A percentile compares a stretch with the other conserved stretches of the same genome.
phyloP scores from a whole-genome alignment of 2,329 filamentous ascomycete species.

The Colletotrichum neosansevieriae region DNA sequence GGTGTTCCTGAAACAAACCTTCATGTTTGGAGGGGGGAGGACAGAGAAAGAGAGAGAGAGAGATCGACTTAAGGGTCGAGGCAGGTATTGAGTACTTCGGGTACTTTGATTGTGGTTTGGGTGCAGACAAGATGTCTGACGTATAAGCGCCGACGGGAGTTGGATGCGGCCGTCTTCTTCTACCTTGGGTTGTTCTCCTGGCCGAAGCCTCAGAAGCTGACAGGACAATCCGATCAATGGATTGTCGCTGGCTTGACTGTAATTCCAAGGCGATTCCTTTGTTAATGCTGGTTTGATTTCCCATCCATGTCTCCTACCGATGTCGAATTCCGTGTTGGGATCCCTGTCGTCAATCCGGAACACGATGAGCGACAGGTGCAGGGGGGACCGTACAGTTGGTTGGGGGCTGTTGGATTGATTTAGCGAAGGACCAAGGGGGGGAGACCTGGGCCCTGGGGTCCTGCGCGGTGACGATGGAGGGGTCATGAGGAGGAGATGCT shows the following conservation, averaged over 20 bases:
- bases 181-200: background rate
- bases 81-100: constrained; percentile 17
- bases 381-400: constrained; percentile 30
- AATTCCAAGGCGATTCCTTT: background rate
- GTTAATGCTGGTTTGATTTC: background rate
- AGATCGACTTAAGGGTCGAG: constrained; percentile 13
- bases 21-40: constrained; percentile 22
- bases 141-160: constrained; percentile 18
- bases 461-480: background rate
- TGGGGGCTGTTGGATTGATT: constrained; percentile 1
- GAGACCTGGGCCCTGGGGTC: background rate
- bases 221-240: constrained; percentile 17
- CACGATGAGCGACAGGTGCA: constrained; percentile 34
- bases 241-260: background rate
- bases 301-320: constrained; percentile 15
- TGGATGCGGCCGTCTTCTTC: constrained; percentile 9
- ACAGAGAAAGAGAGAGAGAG: background rate
- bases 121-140: constrained; percentile 2
- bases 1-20: constrained; percentile 41
- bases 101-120: background rate
- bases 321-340: constrained; percentile 19
- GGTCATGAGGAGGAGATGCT: constrained; percentile 1
- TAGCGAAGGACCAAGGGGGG: constrained; percentile 1
- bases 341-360: constrained; percentile 39
- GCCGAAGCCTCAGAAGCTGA: constrained; percentile 3